phyloP scores from a whole-genome alignment of 225 moss, liverwort and hornwort genomes.

The Anthoceros angustus region DNA sequence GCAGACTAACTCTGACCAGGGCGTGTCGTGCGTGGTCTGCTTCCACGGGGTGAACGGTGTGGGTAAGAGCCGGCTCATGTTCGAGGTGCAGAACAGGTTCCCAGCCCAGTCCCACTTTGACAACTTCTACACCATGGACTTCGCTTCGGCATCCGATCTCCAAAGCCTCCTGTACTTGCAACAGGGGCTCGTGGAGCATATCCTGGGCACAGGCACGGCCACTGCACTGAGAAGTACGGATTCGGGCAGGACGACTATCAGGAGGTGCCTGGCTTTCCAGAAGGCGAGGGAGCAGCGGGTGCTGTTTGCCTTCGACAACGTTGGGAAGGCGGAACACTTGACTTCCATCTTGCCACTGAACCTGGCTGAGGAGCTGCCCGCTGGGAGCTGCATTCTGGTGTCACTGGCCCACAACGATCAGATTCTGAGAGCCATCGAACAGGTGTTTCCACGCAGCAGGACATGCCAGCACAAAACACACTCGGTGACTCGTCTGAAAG shows the following conservation, averaged over 20 bases:
- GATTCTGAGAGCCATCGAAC: too few species aligned
- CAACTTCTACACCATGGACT: conserved; percentile 1
- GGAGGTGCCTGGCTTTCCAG: not conserved
- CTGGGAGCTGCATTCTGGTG: not conserved
- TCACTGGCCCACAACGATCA: too few species aligned
- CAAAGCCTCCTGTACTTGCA: not conserved
- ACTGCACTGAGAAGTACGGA: not conserved
- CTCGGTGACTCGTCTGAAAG: too few species aligned
- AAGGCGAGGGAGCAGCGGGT: not conserved
- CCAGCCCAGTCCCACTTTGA: not conserved
- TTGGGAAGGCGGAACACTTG: not conserved
- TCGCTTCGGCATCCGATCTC: not conserved
- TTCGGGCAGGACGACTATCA: not conserved
- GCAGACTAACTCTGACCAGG: not conserved
- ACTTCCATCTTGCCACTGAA: not conserved
- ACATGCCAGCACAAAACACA: too few species aligned
- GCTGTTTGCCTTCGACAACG: not conserved
- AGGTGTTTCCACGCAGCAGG: too few species aligned
- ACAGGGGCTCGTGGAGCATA: not conserved
- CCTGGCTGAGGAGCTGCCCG: not conserved
- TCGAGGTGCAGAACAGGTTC: not conserved
- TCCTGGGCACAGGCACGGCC: not conserved
- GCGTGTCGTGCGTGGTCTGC: not conserved
- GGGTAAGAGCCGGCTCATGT: conserved; percentile 1
- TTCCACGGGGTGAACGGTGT: not conserved